Evolutionary conservation across 768 basidiomycete species (phyloP), one percentile per base, ranked within the genome.

Genomic region (Tulasnella sp.): DNA sequence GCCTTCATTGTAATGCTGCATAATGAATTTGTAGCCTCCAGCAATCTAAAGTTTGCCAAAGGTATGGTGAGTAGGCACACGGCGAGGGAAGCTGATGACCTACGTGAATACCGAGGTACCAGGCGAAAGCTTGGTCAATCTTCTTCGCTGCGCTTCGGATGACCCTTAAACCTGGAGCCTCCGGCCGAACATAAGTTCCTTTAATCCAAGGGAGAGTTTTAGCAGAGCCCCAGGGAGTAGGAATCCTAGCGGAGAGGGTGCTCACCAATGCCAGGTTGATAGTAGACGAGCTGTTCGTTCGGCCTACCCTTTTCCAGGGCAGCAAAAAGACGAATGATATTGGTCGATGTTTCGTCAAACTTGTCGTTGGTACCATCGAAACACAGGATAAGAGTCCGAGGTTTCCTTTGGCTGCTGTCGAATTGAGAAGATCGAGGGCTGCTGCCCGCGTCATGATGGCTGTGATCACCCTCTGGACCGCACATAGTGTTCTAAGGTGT

Each of bases 281-380:
- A 80, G 44, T 79, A 79, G 10, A 79, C 78, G 34, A 36, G 27
- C 36, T 46, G 62, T 19, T 27, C 24, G 21, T 19, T 24, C 39
- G 39, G 38, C 21, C 21, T 39, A 4, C 36, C 90, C 83, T 78
- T 92, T 85, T 89, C 88, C 46, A 95, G 87, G 36, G 94, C 85
- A 5, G 88, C 86, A 84, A 92, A 93, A 52, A 96, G 86, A 82
- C 90, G 90, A 77, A 92, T 90, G 42, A 93, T 88, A 79, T 93
- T 93, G 21, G 93, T 90, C 82, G 92, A 72, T 31, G 36, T 56
- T 8, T 78, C 71, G 6, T 71, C 58, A 31, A 72, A 78, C 24
- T 9, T 7, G 68, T 81, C 68, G 40, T 71, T 83, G 4, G 92
- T 93, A 21, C 92, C 92, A 81, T 93, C 92, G 82, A 93, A 93